These are phyloP conservation scores for Periconia sp. DNA, from an alignment of 2,329 filamentous ascomycete species.

Conservation along the genomic window DNA sequence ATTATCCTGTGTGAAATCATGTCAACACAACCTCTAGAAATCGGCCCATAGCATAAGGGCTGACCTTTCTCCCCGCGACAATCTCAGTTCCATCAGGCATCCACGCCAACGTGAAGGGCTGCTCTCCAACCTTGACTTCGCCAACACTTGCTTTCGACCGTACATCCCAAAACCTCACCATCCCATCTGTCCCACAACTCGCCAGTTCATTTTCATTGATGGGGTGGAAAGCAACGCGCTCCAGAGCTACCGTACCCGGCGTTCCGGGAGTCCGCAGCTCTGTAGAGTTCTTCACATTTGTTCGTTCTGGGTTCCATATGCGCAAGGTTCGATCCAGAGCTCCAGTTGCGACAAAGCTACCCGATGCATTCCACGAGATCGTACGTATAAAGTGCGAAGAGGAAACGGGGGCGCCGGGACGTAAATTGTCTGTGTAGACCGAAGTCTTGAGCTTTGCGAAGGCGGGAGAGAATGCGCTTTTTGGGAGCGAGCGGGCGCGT, in stretches of 20 bases:
- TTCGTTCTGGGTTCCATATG: slow-evolving; percentile 80
- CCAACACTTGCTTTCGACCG: slow-evolving; percentile 70
- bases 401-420: slow-evolving; percentile 34
- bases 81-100: slow-evolving; percentile 69
- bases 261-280: slow-evolving; percentile 68
- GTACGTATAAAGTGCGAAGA: slow-evolving; percentile 59
- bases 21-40: neutral
- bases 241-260: slow-evolving; percentile 49
- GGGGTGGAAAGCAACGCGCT: slow-evolving; percentile 78
- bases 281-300: slow-evolving; percentile 72
- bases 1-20: slow-evolving; percentile 54
- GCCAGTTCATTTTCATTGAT: slow-evolving; percentile 75
- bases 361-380: slow-evolving; percentile 86
- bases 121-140: slow-evolving; percentile 63
- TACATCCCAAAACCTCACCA: slow-evolving; percentile 79
- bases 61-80: slow-evolving; percentile 72
- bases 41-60: slow-evolving; percentile 13
- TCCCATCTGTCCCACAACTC: slow-evolving; percentile 72
- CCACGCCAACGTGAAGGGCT: slow-evolving; percentile 74
- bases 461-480: slow-evolving; percentile 67
- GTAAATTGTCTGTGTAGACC: slow-evolving; percentile 57
- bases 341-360: slow-evolving; percentile 81
- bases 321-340: slow-evolving; percentile 69
- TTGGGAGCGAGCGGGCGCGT: slow-evolving; percentile 61
- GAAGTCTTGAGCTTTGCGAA: slow-evolving; percentile 72